Conservation (phyloP, 2,329 filamentous ascomycete species). For the Trichophyton rubrum region DNA sequence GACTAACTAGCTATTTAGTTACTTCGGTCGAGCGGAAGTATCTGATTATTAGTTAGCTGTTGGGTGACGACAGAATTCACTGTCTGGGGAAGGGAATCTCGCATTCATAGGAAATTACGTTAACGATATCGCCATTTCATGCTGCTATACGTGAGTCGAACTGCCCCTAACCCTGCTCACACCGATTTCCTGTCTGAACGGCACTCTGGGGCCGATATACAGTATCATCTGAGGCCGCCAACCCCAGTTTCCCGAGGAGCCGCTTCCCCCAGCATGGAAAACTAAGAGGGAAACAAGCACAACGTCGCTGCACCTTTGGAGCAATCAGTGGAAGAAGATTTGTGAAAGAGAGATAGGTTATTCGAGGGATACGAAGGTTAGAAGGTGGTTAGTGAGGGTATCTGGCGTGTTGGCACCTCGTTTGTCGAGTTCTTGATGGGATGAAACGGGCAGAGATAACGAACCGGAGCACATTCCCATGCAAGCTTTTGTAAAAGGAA, state of each 20-base stretch:
- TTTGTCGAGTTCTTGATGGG: background rate
- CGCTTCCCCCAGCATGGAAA: background rate
- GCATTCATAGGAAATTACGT: background rate
- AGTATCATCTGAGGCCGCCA: background rate
- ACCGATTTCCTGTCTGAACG: background rate
- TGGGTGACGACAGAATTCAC: background rate
- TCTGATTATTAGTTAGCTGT: background rate
- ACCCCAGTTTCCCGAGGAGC: background rate
- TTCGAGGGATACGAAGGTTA: background rate
- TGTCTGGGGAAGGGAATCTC: background rate
- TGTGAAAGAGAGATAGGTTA: background rate
- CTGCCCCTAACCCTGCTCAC: background rate
- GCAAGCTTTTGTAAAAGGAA: background rate
- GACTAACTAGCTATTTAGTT: background rate
- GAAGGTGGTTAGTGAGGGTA: background rate
- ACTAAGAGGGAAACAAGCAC: background rate
- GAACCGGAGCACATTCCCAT: background rate
- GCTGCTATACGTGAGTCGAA: background rate
- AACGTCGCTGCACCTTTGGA: background rate
- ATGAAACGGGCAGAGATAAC: background rate
- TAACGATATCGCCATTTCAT: background rate
- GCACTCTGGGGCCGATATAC: background rate
- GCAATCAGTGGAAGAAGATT: background rate
- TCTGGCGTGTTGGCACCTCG: background rate
- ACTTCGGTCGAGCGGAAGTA: background rate